These are phyloP conservation scores for Solanum sitiens DNA, from an alignment of 257 asterid genomes.

Conservation along the genomic window DNA sequence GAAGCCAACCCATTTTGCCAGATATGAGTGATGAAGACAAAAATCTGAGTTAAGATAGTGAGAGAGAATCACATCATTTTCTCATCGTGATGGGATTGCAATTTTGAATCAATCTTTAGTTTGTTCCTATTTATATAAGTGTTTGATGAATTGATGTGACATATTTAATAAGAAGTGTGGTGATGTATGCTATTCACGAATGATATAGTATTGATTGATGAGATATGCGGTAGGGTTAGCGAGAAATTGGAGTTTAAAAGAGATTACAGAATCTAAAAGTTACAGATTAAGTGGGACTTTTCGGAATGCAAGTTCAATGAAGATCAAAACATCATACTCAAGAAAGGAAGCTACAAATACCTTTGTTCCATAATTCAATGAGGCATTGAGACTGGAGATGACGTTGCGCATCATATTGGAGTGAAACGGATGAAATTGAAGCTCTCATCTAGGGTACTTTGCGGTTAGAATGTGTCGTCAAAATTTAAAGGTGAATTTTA, in stretches of 20 bases:
- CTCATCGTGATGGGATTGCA: not conserved
- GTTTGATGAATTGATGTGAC: not conserved
- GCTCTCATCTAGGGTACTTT: not conserved
- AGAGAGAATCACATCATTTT: not conserved
- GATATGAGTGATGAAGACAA: not conserved
- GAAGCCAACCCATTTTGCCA: no score
- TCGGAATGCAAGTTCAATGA: rapidly evolving
- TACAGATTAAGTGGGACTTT: not conserved
- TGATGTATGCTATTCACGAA: not conserved
- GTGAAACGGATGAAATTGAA: not conserved
- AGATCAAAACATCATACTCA: no score
- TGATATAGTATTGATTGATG: not conserved
- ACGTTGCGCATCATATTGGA: not conserved
- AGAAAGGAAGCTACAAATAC: not conserved
- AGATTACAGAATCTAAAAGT: not conserved
- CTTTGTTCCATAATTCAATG: not conserved
- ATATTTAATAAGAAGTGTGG: not conserved
- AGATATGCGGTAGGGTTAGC: rapidly evolving
- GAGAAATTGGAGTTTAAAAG: rapidly evolving
- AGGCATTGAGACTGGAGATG: not conserved
- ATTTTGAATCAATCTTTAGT: not conserved
- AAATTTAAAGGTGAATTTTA: not conserved
- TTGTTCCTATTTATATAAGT: not conserved
- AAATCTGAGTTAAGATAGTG: not conserved
- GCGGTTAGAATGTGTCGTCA: not conserved